phyloP scores from a whole-genome alignment of 2,329 filamentous ascomycete species.

The Trichoderma guizhouense region DNA sequence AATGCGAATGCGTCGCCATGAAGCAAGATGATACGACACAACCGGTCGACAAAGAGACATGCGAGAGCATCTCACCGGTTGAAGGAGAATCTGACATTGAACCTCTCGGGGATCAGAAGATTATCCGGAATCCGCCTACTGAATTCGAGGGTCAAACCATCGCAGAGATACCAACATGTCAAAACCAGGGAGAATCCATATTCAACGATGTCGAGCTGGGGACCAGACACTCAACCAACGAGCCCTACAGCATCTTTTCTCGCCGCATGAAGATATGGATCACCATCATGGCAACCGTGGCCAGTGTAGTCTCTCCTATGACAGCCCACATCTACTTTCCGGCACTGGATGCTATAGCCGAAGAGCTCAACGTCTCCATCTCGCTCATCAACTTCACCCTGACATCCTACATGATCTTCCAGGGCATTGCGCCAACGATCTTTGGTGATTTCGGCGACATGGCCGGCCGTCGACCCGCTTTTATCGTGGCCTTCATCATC shows the following conservation, averaged over 20 bases:
- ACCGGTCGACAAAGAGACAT: background rate
- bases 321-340: constrained; percentile 58
- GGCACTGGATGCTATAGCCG: constrained; percentile 39
- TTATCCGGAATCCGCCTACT: background rate
- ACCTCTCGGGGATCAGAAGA: background rate
- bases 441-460: constrained; percentile 61
- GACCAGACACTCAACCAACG: background rate
- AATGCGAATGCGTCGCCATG: constrained; percentile 8
- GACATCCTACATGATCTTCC: constrained; percentile 63
- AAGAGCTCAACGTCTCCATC: constrained; percentile 38
- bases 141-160: background rate
- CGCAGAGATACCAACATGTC: background rate
- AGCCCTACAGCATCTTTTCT: constrained; percentile 31
- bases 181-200: background rate
- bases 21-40: constrained; percentile 12
- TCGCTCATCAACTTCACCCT: constrained; percentile 47
- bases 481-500: constrained; percentile 54
- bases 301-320: constrained; percentile 55
- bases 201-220: constrained; percentile 8
- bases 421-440: constrained; percentile 58
- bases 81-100: background rate
- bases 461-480: constrained; percentile 59
- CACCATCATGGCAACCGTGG: constrained; percentile 49
- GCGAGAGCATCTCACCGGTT: background rate
- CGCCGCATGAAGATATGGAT: constrained; percentile 49